phyloP scores from a whole-genome alignment of 2,329 filamentous ascomycete genomes.

The Ophiostoma tasmaniense region DNA sequence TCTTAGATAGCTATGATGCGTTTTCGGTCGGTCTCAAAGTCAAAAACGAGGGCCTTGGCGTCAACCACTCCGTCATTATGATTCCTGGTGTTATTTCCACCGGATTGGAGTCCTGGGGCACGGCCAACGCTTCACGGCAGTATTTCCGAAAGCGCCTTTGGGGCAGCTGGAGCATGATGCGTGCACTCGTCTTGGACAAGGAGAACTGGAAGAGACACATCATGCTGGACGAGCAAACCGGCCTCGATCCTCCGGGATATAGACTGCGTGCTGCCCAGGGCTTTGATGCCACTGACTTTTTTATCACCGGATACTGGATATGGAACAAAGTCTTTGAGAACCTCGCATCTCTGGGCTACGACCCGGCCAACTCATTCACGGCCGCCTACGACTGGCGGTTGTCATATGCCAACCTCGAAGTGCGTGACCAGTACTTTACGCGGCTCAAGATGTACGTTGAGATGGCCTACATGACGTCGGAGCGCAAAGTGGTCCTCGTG shows the following conservation, averaged over 20 bases:
- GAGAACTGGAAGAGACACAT: slow-evolving; percentile 92
- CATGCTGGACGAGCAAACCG: slow-evolving; percentile 89
- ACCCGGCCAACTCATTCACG: slow-evolving; percentile 67
- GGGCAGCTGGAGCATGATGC: slow-evolving; percentile 99
- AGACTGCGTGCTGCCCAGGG: slow-evolving; percentile 91
- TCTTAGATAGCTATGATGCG: slow-evolving; percentile 79
- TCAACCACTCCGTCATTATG: slow-evolving; percentile 89
- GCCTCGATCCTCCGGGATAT: slow-evolving; percentile 79
- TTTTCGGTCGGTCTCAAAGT: slow-evolving; percentile 86
- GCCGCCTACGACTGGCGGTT: slow-evolving; percentile 85
- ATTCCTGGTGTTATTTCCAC: slow-evolving; percentile 96
- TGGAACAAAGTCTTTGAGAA: slow-evolving; percentile 99
- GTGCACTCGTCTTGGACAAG: slow-evolving; percentile 84
- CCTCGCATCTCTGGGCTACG: slow-evolving; percentile 88
- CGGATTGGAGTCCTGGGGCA: slow-evolving; percentile 93
- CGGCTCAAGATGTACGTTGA: slow-evolving; percentile 86
- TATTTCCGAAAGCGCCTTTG: slow-evolving; percentile 94
- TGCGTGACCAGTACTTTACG: slow-evolving; percentile 88
- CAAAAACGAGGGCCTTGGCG: slow-evolving; percentile 68
- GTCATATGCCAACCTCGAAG: slow-evolving; percentile 81
- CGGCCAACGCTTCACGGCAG: slow-evolving; percentile 69
- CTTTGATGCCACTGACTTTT: slow-evolving; percentile 96
- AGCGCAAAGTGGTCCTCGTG: slow-evolving; percentile 73
- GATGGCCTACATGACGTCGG: slow-evolving; percentile 61
- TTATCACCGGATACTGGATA: slow-evolving; percentile 89